Evolutionary conservation across 202 grass and related monocot species (phyloP).

Genomic region (Bolboschoenoplectus hybrid): DNA sequence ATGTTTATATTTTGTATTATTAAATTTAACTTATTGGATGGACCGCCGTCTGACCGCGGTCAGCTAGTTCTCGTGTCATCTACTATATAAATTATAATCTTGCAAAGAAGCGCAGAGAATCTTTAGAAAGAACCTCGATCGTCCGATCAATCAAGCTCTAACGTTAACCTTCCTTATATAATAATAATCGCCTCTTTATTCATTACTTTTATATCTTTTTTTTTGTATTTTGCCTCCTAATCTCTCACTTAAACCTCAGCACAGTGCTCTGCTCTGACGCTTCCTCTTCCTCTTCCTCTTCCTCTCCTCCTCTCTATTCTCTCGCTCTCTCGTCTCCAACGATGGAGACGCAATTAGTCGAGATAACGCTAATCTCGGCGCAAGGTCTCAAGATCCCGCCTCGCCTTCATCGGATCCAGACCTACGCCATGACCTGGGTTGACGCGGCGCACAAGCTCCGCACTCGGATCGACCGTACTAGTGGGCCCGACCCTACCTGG

Average conservation of each 20-base stretch:
- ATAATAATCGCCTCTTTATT: neutral
- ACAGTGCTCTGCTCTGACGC: neutral
- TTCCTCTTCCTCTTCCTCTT: neutral
- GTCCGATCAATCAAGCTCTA: constrained; percentile 8
- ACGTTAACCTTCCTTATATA: neutral
- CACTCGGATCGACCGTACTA: constrained; percentile 55
- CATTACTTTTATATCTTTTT: too few relatives aligned
- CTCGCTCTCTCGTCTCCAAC: neutral
- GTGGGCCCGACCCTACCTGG: constrained; percentile 78
- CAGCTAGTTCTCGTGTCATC: too few relatives aligned
- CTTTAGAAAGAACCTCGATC: neutral
- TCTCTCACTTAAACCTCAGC: neutral
- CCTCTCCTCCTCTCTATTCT: neutral
- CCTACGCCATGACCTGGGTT: constrained; percentile 81
- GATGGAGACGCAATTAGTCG: constrained; percentile 50
- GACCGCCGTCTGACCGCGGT: too few relatives aligned
- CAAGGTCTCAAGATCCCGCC: constrained; percentile 70
- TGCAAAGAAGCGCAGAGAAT: neutral
- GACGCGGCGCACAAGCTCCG: constrained; percentile 68
- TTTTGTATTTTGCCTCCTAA: neutral
- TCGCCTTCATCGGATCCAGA: constrained; percentile 56
- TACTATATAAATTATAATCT: neutral
- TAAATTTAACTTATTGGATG: too few relatives aligned
- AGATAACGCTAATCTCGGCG: constrained; percentile 89
- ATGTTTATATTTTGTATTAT: too few relatives aligned